Evolutionary conservation across 1,284 basidiomycete species (phyloP), one percentile per base, ranked within the genome.

Genomic region (Coniferiporia sulphurascens): DNA sequence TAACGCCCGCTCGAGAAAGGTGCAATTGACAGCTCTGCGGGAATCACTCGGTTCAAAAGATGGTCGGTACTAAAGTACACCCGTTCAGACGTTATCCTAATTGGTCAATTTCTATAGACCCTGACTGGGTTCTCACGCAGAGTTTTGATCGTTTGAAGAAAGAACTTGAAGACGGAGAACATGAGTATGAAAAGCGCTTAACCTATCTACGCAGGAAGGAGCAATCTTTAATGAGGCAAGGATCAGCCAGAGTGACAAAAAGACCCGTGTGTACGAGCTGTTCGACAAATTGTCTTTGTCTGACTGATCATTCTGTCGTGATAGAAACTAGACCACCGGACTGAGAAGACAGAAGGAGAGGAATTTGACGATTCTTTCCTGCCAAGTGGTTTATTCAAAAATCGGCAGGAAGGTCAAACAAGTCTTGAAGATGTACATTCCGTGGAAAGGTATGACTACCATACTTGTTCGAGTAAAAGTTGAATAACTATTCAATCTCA

Each of bases 41-140:
- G 50, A 55, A 2, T 54, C 62, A 17, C 61, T 77, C 13, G 67
- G 74, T 34, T 72, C 70, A 17, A 69, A 73, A 4, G 73, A 75
- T 62, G 71, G 71, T 58, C 21, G 62, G 73, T 75, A 49, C 52
- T 62, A 21, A 44, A 17, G 41, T 43, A 9, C 38, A 13, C 17
- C 50, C 15, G 4, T n/a, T n/a, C 19, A 22, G 19, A 15, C 27
- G 12, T 45, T 55, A 55, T 43, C 52, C 17, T 21, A 7, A 48
- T 27, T 27, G 5, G 32, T 44, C 17, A 55, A 48, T 35, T 57
- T 36, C 32, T 48, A 32, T 67, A 87, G 89, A 79, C 53, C 86
- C 86, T 10, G 82, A 86, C 56, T 95, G 93, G 93, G 88, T 95
- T 0, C 72, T 86, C n/a, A 78, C 85, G 15, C 91, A 93, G 67